Evolutionary conservation across 768 basidiomycete species (phyloP).

Genomic region (Candolleomyces aberdarensis): DNA sequence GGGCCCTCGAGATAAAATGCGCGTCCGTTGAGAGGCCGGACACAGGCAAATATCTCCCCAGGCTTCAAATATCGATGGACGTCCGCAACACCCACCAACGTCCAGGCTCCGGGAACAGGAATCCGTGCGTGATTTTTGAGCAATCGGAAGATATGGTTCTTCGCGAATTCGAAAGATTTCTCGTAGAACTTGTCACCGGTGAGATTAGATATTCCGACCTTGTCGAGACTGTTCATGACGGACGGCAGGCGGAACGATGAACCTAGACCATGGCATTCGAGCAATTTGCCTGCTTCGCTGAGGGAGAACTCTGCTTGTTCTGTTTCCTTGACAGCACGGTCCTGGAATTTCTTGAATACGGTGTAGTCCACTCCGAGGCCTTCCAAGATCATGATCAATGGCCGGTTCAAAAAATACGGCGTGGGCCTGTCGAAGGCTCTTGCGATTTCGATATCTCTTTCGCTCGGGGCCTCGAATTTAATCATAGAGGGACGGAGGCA

Average conservation of each 20-base stretch:
- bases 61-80: constrained; percentile 49
- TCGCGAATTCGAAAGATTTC: constrained; percentile 49
- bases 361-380: constrained; percentile 55
- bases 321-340: constrained; percentile 47
- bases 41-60: constrained; percentile 60
- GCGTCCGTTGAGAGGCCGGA: constrained; percentile 38
- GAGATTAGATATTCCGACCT: constrained; percentile 39
- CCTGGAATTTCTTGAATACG: constrained; percentile 53
- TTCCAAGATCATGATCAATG: constrained; percentile 63
- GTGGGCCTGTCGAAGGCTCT: constrained; percentile 60
- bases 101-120: constrained; percentile 60
- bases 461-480: constrained; percentile 56
- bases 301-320: constrained; percentile 40
- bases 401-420: constrained; percentile 56
- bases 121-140: constrained; percentile 68
- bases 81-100: constrained; percentile 72
- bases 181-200: constrained; percentile 45
- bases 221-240: constrained; percentile 45
- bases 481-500: constrained; percentile 60
- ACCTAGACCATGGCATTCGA: constrained; percentile 59
- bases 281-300: constrained; percentile 40
- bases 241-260: constrained; percentile 54
- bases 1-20: constrained; percentile 50
- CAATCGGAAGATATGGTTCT: constrained; percentile 62
- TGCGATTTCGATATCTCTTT: constrained; percentile 58